phyloP scores from a whole-genome alignment of 164 flowering plant species.

The Umbilicus rupestris region DNA sequence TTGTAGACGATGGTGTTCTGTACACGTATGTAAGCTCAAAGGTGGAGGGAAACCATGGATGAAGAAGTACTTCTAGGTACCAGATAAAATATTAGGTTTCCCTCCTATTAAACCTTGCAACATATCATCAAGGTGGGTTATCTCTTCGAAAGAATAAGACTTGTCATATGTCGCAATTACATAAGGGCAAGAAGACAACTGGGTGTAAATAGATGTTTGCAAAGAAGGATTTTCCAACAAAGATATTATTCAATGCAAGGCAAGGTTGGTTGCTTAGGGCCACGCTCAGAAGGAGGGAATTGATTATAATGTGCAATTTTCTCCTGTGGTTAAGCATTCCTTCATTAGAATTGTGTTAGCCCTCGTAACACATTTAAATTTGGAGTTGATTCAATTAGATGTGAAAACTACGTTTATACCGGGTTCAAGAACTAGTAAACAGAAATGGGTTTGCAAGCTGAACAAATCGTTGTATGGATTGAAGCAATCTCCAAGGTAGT shows the following conservation, averaged over 20 bases:
- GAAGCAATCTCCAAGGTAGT: neutral
- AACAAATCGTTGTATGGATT: neutral
- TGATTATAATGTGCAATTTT: constrained; percentile 8
- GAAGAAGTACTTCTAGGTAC: too few species aligned
- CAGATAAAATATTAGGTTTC: too few species aligned
- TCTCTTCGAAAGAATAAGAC: neutral
- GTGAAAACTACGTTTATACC: constrained; percentile 7
- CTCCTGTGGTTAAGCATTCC: neutral
- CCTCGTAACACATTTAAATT: constrained; percentile 3
- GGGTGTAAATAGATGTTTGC: neutral
- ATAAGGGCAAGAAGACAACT: neutral
- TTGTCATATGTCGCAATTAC: neutral
- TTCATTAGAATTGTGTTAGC: neutral
- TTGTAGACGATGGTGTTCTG: too few species aligned
- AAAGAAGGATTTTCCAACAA: neutral
- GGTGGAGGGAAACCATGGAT: too few species aligned
- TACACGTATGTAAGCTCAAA: too few species aligned
- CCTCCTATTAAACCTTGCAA: too few species aligned
- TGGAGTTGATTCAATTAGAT: constrained; percentile 1
- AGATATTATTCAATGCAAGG: neutral
- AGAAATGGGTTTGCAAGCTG: neutral
- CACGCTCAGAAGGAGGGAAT: constrained; percentile 5
- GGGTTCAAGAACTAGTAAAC: neutral
- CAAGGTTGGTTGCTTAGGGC: constrained; percentile 1
- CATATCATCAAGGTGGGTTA: too few species aligned